Base-by-base conservation (phyloP, 352 stramenopile species). In the Pythium dissimile region DNA sequence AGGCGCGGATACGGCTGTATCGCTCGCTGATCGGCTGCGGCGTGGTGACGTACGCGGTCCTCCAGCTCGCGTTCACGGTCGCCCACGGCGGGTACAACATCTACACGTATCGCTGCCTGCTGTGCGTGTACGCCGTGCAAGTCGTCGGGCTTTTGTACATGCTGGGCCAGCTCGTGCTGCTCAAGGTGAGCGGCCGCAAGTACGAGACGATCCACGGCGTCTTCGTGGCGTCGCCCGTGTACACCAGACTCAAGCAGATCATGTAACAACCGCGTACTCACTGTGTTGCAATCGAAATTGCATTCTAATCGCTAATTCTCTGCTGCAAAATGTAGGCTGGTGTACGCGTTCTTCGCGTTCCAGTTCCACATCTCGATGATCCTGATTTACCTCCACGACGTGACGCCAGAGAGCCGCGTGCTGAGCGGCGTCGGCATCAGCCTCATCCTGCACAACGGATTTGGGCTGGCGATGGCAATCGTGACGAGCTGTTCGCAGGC, bases 221-320 rank as follows among this genome's bases (percentile, higher is more conserved):
- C 34, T 85, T 89, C 34, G 67, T 86, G 45, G 69, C 66, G 1
- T 89, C 80, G 2, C 80, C 80, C 8, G 65, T 89, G n/a, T 89
- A 89, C 48, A 64, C 80, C 49, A 69, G 80, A 32, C 75, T 89
- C 52, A 81, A 88, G 61, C 64, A 62, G 15, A 88, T 89, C 62
- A 75, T 89, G 74, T 77, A 72, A 48, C 51, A 54, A n/a, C n/a
- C n/a, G n/a, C n/a, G n/a, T n/a, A n/a, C n/a, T n/a, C n/a, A n/a
- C n/a, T n/a, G n/a, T n/a, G n/a, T n/a, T n/a, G n/a, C n/a, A n/a
- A n/a, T n/a, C n/a, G n/a, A n/a, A n/a, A n/a, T n/a, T n/a, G n/a
- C n/a, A n/a, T n/a, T n/a, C n/a, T n/a, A n/a, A n/a, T n/a, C 3
- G 1, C 21, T 52, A 16, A 39, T 15, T 38, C 1, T 6, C 10